Evolutionary conservation across 768 basidiomycete species (phyloP), one percentile per base, ranked within the genome.

Genomic region (Lactarius sp.): DNA sequence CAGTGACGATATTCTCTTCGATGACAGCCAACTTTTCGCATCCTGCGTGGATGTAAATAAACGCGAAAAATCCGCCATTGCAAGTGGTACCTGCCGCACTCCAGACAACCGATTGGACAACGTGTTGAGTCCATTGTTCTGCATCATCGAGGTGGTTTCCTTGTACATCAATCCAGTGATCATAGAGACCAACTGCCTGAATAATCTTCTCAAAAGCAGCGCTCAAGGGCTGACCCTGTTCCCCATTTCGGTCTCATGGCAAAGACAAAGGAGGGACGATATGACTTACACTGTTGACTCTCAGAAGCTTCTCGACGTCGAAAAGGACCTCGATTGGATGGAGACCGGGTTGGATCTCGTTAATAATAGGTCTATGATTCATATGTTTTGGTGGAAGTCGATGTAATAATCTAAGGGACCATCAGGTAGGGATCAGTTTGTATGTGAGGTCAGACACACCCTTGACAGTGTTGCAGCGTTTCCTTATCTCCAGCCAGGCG

Each of bases 401-500:
- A 73, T 90, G 84, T 33, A 89, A 70, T 71, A 92, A 77, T 69
- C 91, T 93, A 67, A 46, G 61, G 41, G 33, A 62, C 36, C 42
- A 57, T 31, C 47, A 46, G 55, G 56, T 39, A 52, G 13, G 8
- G 16, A 59, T 54, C 44, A 9, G 9, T 18, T 44, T 42, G 16
- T 50, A 56, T 42, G 54, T 52, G 36, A 63, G 16, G 31, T 36
- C 39, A 16, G 58, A 69, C 71, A 37, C 52, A 86, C 91, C 87
- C 88, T 69, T 86, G 86, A 68, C 90, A 92, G 70, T 90, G 87
- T 67, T 92, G 88, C 54, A 93, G 76, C 12, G 86, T 87, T 52
- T 85, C 69, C 58, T 80, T 84, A 72, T 94, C 92, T 39, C 85
- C 84, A 36, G 79, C 82, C 8, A 85, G 85, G 57, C 92, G 83